Evolutionary conservation across 495 filamentous ascomycete species (phyloP), one percentile per base, ranked within the genome.

Genomic region (Talaromyces borbonicus): DNA sequence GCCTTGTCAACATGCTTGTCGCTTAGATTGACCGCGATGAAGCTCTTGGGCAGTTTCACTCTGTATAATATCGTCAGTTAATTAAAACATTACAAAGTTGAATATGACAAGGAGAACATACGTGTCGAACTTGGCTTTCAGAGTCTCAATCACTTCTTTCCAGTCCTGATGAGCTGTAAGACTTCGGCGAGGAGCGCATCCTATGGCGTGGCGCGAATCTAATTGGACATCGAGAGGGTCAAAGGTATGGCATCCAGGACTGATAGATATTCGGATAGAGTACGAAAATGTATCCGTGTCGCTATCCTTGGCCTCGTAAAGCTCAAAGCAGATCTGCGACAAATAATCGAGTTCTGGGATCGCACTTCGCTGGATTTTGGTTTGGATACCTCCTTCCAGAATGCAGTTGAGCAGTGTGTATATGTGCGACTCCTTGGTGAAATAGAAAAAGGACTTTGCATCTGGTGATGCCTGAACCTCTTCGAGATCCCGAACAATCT

Each of bases 371-470:
- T 87, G 82, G 51, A 86, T 85, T 65, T 96, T 96, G 19, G 90
- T 92, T 52, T 88, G 82, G 50, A 98, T 85, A 26, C 93, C 92
- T 50, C 92, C 92, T 66, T 96, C 92, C 25, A 98, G 71, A 50
- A 98, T 96, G 62, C 93, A 97, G 64, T 98, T 98, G 37, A 98
- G 75, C 24, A 98, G 75, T 14, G 92, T 97, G 66, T 98, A 98
- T 53, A 98, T 96, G 54, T 98, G 92, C 4, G 85, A 92, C 68
- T 98, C 92, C 59, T 98, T 98, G 22, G 92, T 98, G 60, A 98
- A 98, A 66, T 98, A 98, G 68, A 97, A 82, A 69, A 96, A 96
- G 3, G 83, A 89, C 56, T 96, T 96, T 15, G 88, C 89, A 58
- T 90, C 84, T 39, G 86, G 78, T 0, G 85, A 90, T 3, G 92